Evolutionary conservation across 2,329 filamentous ascomycete genomes (phyloP), one percentile per base, ranked within the genome.

Genomic region (Epichloe coenophiala): DNA sequence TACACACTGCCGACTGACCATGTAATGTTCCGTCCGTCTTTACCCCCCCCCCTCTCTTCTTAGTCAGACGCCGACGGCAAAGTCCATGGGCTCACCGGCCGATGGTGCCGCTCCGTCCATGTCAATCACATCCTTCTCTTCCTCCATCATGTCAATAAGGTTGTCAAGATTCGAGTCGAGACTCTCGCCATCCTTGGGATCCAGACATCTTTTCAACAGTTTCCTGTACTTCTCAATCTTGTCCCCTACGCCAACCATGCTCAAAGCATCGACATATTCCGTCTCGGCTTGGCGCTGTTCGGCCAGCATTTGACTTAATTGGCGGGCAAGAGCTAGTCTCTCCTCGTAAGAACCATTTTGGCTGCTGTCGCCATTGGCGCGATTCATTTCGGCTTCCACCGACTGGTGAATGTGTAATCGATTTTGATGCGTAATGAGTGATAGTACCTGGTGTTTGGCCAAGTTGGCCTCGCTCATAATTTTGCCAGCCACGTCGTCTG

Each of bases 191-290:
- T 86, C 83, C 57, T 78, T 74, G 15, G 81, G 74, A 27, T 83
- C 82, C 31, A 89, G 70, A 53, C 85, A 87, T 53, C 77, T 77
- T 53, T 78, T 78, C 35, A 88, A 77, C 33, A 89, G 72, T 50
- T 76, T 76, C 54, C 84, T 76, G 64, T 90, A 91, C 63, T 83
- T 80, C 57, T 83, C 82, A 56, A 86, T 85, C 62, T 82, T 81
- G 63, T 87, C 83, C 37, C 83, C 81, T 38, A 83, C 80, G 41
- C 85, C 85, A 11, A 85, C 81, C 55, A 81, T 75, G 43, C 78
- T 78, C 44, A 87, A 70, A 12, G 83, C 83, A 47, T 80, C 75
- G 40, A 86, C 79, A 55, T 88, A 87, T 53, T 86, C 81, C 13
- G 68, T 65, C 57, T 88, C 83, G 3, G 83, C 74, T 41, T 73